phyloP scores from a whole-genome alignment of 2,329 filamentous ascomycete genomes.

The Zasmidium cellare region DNA sequence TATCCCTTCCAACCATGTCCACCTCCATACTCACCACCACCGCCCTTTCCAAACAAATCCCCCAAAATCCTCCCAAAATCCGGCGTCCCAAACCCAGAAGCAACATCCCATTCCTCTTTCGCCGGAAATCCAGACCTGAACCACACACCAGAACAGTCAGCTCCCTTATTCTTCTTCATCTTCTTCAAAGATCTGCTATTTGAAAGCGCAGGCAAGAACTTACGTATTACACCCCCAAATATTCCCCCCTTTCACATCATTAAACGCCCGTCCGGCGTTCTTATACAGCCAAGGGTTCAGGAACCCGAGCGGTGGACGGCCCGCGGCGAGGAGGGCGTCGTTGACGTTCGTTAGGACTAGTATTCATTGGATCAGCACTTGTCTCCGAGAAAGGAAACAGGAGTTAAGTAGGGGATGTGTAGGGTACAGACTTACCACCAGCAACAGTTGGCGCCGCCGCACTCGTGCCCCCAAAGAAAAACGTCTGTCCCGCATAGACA shows the following conservation, averaged over 20 bases:
- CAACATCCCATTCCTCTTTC: slow-evolving; percentile 27
- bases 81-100: slow-evolving; percentile 28
- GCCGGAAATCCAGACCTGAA: slow-evolving; percentile 24
- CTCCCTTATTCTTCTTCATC: too few species aligned
- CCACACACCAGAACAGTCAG: too few species aligned
- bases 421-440: slow-evolving; percentile 27
- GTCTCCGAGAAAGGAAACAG: neutral
- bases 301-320: slow-evolving; percentile 56
- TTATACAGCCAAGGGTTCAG: slow-evolving; percentile 62
- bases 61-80: slow-evolving; percentile 21
- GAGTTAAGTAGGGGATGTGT: too few species aligned
- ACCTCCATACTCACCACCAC: slow-evolving; percentile 1
- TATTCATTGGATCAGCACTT: slow-evolving; percentile 32
- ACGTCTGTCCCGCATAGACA: slow-evolving; percentile 45
- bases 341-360: slow-evolving; percentile 60
- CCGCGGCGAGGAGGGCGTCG: slow-evolving; percentile 50
- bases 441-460: slow-evolving; percentile 61
- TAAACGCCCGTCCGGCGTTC: slow-evolving; percentile 48
- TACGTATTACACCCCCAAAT: slow-evolving; percentile 37
- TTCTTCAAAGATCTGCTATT: neutral
- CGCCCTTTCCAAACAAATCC: slow-evolving; percentile 6
- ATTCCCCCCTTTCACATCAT: slow-evolving; percentile 46
- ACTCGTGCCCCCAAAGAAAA: slow-evolving; percentile 50
- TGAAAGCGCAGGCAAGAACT: neutral
- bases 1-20: too few species aligned